Evolutionary conservation across 78 protist species (phyloP).

Genomic region (Neovahlkampfia damariscottae): DNA sequence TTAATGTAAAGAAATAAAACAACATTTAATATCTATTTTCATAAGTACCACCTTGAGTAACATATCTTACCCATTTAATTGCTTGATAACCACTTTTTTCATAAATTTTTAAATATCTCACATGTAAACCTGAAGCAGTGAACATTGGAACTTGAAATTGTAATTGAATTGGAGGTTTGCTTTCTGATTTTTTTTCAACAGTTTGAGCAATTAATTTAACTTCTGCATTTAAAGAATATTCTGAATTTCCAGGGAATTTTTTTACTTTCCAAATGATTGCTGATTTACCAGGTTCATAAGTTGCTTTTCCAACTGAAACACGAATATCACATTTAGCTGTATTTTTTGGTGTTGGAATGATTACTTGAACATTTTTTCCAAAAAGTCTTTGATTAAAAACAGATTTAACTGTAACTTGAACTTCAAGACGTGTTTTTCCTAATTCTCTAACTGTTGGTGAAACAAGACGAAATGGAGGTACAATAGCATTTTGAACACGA

Average conservation of each 20-base stretch:
- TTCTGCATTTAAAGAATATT: constrained; percentile 48
- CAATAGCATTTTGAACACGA: constrained; percentile 84
- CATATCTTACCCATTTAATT: constrained; percentile 93
- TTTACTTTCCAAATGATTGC: constrained; percentile 71
- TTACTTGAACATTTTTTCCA: constrained; percentile 27
- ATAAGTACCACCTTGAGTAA: constrained; percentile 84
- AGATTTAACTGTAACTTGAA: constrained; percentile 3
- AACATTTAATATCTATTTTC: constrained; percentile 56
- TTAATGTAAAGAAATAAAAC: neutral
- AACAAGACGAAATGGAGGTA: constrained; percentile 77
- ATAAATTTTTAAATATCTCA: constrained; percentile 76
- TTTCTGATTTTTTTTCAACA: constrained; percentile 63
- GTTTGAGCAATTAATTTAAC: constrained; percentile 60
- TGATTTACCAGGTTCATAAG: constrained; percentile 64
- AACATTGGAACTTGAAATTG: constrained; percentile 94
- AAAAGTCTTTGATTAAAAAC: constrained; percentile 9
- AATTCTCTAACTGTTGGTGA: constrained; percentile 70
- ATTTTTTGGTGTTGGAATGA: constrained; percentile 82
- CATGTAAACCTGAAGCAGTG: constrained; percentile 88
- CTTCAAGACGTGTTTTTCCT: constrained; percentile 79
- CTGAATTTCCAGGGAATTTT: constrained; percentile 20
- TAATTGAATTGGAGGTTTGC: constrained; percentile 86
- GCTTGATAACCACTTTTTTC: constrained; percentile 68
- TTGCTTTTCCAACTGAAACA: constrained; percentile 73
- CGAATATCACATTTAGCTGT: constrained; percentile 66